Evolutionary conservation across 1,139 yeast genomes (phyloP).

Genomic region (Chernovozyma sophiae-reginae): DNA sequence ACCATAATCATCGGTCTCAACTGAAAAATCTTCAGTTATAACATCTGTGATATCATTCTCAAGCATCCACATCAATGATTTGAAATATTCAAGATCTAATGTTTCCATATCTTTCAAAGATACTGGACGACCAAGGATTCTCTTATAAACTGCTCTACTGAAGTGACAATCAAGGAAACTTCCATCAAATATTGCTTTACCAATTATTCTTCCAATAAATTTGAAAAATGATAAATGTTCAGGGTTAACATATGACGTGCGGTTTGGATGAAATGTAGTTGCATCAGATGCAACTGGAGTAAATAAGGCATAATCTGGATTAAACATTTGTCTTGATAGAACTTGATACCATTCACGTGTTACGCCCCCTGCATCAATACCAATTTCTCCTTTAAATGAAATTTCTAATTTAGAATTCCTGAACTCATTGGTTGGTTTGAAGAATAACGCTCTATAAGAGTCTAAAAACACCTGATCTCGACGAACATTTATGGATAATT

Average conservation of each 20-base stretch:
- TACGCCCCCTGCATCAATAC: constrained; percentile 98
- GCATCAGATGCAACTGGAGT: constrained; percentile 90
- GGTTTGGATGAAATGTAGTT: constrained; percentile 92
- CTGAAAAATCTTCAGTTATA: constrained; percentile 92
- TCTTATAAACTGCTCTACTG: constrained; percentile 90
- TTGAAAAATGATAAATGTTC: constrained; percentile 91
- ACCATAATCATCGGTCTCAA: constrained; percentile 93
- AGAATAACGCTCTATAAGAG: constrained; percentile 79
- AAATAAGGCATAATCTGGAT: constrained; percentile 92
- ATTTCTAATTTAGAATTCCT: constrained; percentile 72
- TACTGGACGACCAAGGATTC: constrained; percentile 75
- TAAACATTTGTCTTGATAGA: constrained; percentile 89
- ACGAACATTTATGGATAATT: constrained; percentile 64
- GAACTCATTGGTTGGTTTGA: constrained; percentile 74
- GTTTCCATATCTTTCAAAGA: constrained; percentile 94
- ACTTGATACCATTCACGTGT: constrained; percentile 98
- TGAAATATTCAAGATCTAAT: constrained; percentile 86
- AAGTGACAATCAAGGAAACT: constrained; percentile 92
- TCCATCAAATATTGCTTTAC: constrained; percentile 88
- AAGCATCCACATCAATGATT: constrained; percentile 92
- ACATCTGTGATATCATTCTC: constrained; percentile 96
- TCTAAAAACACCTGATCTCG: constrained; percentile 92
- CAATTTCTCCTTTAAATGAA: constrained; percentile 87
- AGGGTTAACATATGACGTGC: constrained; percentile 90
- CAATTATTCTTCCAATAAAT: constrained; percentile 90